Percentiles rank a stretch among this genome's conserved stretches.
phyloP scores from a whole-genome alignment of 2,329 filamentous ascomycete species.

The Nemania diffusa region DNA sequence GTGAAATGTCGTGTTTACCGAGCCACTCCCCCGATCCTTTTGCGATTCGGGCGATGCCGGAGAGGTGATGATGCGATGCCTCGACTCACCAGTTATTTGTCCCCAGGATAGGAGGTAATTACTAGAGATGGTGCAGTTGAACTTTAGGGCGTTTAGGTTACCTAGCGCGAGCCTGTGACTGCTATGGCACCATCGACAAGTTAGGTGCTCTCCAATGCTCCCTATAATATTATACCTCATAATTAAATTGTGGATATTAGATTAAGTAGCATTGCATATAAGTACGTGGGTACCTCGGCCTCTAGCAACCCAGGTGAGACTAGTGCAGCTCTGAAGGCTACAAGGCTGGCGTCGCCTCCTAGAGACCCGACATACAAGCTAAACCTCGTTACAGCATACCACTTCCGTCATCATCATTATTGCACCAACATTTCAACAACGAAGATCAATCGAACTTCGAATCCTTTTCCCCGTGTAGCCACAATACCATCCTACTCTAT shows the following conservation, averaged over 20 bases:
- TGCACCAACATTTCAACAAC: constrained; percentile 17
- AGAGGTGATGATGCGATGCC: constrained; percentile 29
- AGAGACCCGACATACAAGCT: constrained; percentile 9
- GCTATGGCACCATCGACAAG: too few relatives aligned
- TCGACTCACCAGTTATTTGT: too few relatives aligned
- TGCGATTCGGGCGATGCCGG: constrained; percentile 44
- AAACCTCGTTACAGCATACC: constrained; percentile 10
- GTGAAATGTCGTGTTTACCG: too few relatives aligned
- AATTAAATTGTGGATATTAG: too few relatives aligned
- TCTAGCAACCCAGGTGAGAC: not conserved
- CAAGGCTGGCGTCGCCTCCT: constrained; percentile 47
- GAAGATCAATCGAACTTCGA: not conserved
- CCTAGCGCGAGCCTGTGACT: too few relatives aligned
- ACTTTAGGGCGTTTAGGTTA: too few relatives aligned
- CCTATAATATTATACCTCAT: too few relatives aligned
- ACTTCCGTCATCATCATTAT: constrained; percentile 6
- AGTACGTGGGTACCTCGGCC: not conserved
- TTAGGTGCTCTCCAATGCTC: too few relatives aligned
- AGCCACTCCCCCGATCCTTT: constrained; percentile 1
- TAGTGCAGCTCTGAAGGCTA: constrained; percentile 42
- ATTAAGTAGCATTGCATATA: too few relatives aligned
- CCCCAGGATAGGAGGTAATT: too few relatives aligned
- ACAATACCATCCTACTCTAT: not conserved
- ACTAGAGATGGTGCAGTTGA: too few relatives aligned
- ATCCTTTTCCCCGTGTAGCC: not conserved